A percentile compares a stretch with the other conserved stretches of the same genome.
Conservation (phyloP, 1,284 basidiomycete genomes). For the Microbotryum violaceum region DNA sequence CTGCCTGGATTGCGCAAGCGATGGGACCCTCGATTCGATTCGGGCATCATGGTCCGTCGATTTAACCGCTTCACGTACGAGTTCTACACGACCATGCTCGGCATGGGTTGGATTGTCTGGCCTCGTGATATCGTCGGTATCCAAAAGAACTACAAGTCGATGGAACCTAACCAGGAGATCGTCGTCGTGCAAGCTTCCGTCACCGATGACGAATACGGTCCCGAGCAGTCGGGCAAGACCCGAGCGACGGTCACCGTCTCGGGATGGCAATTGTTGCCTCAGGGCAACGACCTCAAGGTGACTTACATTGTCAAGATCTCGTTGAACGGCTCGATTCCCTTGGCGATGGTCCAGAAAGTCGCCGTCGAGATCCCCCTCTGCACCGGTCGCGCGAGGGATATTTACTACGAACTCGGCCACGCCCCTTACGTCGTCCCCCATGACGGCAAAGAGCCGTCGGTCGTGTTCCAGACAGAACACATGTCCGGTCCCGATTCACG, state of each 20-base stretch:
- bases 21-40: slow-evolving; percentile 23
- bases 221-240: slow-evolving; percentile 23
- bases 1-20: slow-evolving; percentile 20
- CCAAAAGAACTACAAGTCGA: slow-evolving; percentile 14
- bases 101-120: slow-evolving; percentile 21
- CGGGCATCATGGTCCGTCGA: slow-evolving; percentile 15
- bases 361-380: slow-evolving; percentile 24
- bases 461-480: slow-evolving; percentile 20
- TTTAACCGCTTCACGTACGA: slow-evolving; percentile 9
- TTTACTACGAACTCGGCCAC: slow-evolving; percentile 21
- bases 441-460: slow-evolving; percentile 1
- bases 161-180: slow-evolving; percentile 8
- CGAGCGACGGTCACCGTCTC: slow-evolving; percentile 19
- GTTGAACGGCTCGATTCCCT: slow-evolving; percentile 21
- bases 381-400: slow-evolving; percentile 8
- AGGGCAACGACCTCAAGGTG: slow-evolving; percentile 13
- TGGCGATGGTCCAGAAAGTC: slow-evolving; percentile 16
- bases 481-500: slow-evolving; percentile 9
- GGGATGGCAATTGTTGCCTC: slow-evolving; percentile 19
- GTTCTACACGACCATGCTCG: slow-evolving; percentile 12
- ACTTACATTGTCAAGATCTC: slow-evolving; percentile 27
- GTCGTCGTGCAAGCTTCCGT: slow-evolving; percentile 21
- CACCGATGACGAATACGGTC: slow-evolving; percentile 9
- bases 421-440: slow-evolving; percentile 18
- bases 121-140: slow-evolving; percentile 23